Base-by-base conservation (phyloP, 192 early-diverging fungal species). In the Umbelopsis ramanniana region DNA sequence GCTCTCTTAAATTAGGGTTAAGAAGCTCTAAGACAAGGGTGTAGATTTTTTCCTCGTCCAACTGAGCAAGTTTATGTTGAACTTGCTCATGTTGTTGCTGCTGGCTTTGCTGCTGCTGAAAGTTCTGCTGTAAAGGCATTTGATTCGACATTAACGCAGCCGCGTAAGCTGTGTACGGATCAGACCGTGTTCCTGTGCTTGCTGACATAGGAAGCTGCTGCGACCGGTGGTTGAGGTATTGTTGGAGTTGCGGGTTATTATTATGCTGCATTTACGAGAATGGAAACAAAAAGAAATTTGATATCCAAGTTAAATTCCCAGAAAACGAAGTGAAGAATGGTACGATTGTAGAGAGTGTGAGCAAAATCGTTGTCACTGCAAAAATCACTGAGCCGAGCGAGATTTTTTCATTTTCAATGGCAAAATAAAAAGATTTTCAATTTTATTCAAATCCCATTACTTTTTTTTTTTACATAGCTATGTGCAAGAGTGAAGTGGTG, bases 21-120 rank as follows among this genome's bases (percentile, higher is more conserved):
- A 90, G 91, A 69, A 98, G 82, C 57, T 97, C 94, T 22, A 96
- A 72, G 48, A 98, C 92, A 19, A 97, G 86, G 38, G 87, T 77
- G 80, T 96, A 96, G 69, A 98, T 89, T 82, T 95, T 92, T 74
- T 94, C 93, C 71, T 95, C 95, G 40, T 92, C 89, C 52, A 87
- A 72, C 23, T 75, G 78, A 54, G 74, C 79, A 10, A 77, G 53
- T 22, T 81, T 84, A 22, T 87, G 84, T 52, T 84, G 86, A 19
- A 77, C 77, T 23, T 75, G 81, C 43, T 77, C 77, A 15, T 81
- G 79, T 21, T 73, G 75, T 35, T 82, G 82, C 57, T 81, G 77
- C 43, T 74, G 76, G 5, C 33, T 38, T 21, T 63, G 76, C 14
- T 63, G 73, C 33, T 67, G 77, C 38, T 76, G 74, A 17, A 70